Conservation (phyloP, 2,329 filamentous ascomycete species). For the Trichoderma citrinoviride region DNA sequence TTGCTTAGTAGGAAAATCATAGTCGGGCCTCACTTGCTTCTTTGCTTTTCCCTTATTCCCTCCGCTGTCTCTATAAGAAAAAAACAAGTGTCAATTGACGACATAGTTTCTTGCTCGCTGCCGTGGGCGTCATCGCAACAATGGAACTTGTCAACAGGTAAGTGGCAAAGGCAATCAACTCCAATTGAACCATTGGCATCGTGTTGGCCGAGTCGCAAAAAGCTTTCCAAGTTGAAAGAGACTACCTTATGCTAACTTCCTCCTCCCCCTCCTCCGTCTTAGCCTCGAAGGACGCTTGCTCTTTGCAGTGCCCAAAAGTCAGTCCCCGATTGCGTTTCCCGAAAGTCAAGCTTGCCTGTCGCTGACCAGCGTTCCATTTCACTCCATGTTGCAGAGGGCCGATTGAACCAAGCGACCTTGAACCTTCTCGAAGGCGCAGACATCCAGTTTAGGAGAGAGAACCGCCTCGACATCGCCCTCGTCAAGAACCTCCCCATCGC, state of each 20-base stretch:
- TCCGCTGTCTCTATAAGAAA: not conserved
- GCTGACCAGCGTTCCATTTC: slow-evolving; percentile 24
- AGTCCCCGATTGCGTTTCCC: not conserved
- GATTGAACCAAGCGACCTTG: slow-evolving; percentile 81
- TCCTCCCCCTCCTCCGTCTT: not conserved
- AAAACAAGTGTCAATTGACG: not conserved
- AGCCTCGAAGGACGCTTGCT: slow-evolving; percentile 90
- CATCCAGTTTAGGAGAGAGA: slow-evolving; percentile 94
- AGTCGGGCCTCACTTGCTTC: not conserved
- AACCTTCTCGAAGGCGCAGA: slow-evolving; percentile 92
- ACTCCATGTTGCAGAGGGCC: slow-evolving; percentile 65
- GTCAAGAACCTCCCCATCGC: slow-evolving; percentile 96
- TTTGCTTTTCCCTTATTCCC: not conserved
- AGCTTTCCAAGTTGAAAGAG: no score
- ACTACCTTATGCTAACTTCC: not conserved
- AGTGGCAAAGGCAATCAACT: slow-evolving; percentile 30
- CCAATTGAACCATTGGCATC: no score
- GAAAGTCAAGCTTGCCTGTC: not conserved
- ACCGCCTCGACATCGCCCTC: slow-evolving; percentile 92
- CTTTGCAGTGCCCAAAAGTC: slow-evolving; percentile 95
- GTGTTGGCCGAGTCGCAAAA: not conserved
- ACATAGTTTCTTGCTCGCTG: not conserved
- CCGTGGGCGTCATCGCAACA: not conserved
- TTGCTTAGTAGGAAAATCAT: no score
- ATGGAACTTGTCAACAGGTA: slow-evolving; percentile 65